phyloP scores from a whole-genome alignment of 805 yeast genomes.

The Wickerhamomyces chambardii region DNA sequence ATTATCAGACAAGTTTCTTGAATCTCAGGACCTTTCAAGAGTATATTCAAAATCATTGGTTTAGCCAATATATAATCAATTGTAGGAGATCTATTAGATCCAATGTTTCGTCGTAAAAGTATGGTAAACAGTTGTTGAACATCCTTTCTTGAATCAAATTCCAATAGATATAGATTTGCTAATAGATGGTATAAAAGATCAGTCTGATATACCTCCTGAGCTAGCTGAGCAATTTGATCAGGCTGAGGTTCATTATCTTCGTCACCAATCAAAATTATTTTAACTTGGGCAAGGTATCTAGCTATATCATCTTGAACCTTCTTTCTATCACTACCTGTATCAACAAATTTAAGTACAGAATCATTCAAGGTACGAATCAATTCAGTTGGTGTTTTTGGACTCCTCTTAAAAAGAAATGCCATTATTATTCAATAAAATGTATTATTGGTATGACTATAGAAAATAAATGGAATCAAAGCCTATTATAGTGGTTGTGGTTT shows the following conservation, averaged over 20 bases:
- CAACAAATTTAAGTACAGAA: conserved; percentile 54
- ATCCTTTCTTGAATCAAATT: conserved; percentile 86
- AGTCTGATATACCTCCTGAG: conserved; percentile 68
- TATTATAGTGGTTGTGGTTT: too few species aligned
- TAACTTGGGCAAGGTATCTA: conserved; percentile 54
- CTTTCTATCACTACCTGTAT: conserved; percentile 22
- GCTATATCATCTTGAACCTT: conserved; percentile 67
- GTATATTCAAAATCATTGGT: conserved; percentile 52
- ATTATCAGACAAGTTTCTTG: conserved; percentile 65
- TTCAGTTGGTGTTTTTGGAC: conserved; percentile 85
- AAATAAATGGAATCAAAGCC: too few species aligned
- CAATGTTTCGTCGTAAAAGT: conserved; percentile 69
- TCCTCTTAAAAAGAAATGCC: conserved; percentile 89
- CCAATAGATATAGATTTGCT: conserved; percentile 52
- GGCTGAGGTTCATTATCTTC: conserved; percentile 50
- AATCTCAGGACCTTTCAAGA: conserved; percentile 67
- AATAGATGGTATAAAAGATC: conserved; percentile 62
- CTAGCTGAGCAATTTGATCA: conserved; percentile 49
- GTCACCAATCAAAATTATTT: conserved; percentile 61
- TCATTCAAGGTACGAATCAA: conserved; percentile 71
- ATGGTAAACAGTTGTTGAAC: conserved; percentile 66
- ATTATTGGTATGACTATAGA: too few species aligned
- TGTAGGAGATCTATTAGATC: conserved; percentile 64
- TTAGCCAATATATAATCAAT: conserved; percentile 70
- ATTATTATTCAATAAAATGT: too few species aligned